Conservation (phyloP, 305 asterid genomes). For the Caryopteris hybrid region DNA sequence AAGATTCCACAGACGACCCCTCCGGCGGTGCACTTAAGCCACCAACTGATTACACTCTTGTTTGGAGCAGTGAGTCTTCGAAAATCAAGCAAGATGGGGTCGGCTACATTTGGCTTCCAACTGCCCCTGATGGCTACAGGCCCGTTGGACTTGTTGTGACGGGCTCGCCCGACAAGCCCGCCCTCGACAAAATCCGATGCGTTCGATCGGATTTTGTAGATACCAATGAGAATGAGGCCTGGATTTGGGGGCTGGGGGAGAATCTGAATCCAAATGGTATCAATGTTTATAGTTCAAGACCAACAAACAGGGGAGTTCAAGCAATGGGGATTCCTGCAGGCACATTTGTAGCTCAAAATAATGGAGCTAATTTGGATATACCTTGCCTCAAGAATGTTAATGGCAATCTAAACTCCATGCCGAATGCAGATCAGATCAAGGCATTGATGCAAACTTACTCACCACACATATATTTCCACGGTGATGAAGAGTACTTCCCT, state of each 20-base stretch:
- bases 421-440: constrained; percentile 49
- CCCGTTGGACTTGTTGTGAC: constrained; percentile 62
- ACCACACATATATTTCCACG: constrained; percentile 63
- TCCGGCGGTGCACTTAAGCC: constrained; percentile 25
- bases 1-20: constrained; percentile 31
- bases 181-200: constrained; percentile 43
- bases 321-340: constrained; percentile 51
- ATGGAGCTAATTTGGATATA: constrained; percentile 26
- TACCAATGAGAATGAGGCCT: constrained; percentile 29
- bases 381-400: constrained; percentile 50
- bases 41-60: constrained; percentile 61
- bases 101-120: constrained; percentile 70
- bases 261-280: constrained; percentile 19
- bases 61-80: constrained; percentile 62
- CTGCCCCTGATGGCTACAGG: constrained; percentile 57
- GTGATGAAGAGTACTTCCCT: constrained; percentile 63
- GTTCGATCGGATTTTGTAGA: constrained; percentile 58
- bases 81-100: constrained; percentile 48
- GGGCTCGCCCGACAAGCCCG: constrained; percentile 54
- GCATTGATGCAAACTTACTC: constrained; percentile 46
- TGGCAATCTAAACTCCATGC: constrained; percentile 41
- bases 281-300: constrained; percentile 39
- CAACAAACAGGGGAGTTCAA: constrained; percentile 42
- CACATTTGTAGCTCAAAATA: constrained; percentile 40
- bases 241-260: constrained; percentile 53